Evolutionary conservation across 75 land plant genomes (phyloP), one percentile per base, ranked within the genome.

Genomic region (Chamaecyparis obtusa): DNA sequence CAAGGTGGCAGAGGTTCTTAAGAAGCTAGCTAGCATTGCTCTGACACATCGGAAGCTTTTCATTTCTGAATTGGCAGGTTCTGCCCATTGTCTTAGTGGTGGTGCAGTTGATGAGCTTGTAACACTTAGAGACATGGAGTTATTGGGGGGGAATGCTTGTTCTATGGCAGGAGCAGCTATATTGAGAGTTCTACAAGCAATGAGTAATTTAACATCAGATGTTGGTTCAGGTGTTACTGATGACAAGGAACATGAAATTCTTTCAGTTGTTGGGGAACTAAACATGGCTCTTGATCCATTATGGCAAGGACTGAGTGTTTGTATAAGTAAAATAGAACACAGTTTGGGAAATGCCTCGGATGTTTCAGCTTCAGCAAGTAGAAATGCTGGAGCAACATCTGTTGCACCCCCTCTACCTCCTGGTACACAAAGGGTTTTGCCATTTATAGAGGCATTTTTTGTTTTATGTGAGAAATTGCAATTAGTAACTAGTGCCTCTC

Each of bases 381-480:
- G 91, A 76, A 37, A 86, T 85, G 77, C 91, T 85, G 77, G 87
- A 56, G 83, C 87, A 15, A 85, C 86, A 3, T 87, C 90, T 67
- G 87, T 88, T 5, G 46, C 91, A 33, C 87, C 95, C 13, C 93
- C 96, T 83, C 95, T 95, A 19, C 93, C 96, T n/a, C 95, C 95
- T 84, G 96, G 93, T 36, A 88, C 96, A 24, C 96, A 95, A 83
- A 90, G 87, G 49, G 86, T 95, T 24, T 78, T 95, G 74, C 95
- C 95, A 51, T 95, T 92, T 60, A 95, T 95, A 84, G 96, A 95
- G 81, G 90, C 94, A 37, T 95, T 95, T 74, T 93, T 95, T 89
- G 91, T 95, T n/a, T 86, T 92, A n/a, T 95, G 95, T 85, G 96
- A 95, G 57, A 95, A 95, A 84, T 85, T 95, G 48, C 91, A 91